These are phyloP conservation scores for Phytophthora macrochlamydospora DNA, from an alignment of 352 stramenopile species.

Conservation along the genomic window DNA sequence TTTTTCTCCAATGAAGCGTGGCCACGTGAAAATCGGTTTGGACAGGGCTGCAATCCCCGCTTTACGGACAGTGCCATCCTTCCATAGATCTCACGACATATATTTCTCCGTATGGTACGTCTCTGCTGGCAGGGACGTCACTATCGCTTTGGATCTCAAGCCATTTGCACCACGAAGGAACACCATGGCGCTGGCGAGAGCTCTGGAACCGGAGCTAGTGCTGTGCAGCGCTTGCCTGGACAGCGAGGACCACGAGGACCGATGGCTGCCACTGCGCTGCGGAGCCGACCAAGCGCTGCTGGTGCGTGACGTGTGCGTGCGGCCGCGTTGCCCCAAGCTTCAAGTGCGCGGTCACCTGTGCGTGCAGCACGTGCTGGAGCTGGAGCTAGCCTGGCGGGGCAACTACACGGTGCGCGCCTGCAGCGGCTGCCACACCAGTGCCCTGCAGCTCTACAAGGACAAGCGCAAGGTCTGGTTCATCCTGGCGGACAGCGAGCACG, in stretches of 20 bases:
- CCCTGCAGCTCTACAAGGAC: conserved; percentile 50
- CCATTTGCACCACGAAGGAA: background rate
- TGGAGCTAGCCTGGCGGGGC: conserved; percentile 55
- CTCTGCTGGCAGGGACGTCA: background rate
- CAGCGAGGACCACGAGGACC: conserved; percentile 30
- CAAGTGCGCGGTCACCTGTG: conserved; percentile 66
- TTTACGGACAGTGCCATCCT: background rate
- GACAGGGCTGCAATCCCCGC: background rate
- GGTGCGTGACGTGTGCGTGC: conserved; percentile 65
- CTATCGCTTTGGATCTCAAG: background rate
- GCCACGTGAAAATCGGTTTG: conserved; percentile 1
- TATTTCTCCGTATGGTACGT: background rate
- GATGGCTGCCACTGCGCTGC: conserved; percentile 36
- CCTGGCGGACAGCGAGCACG: conserved; percentile 31
- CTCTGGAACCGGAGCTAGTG: conserved; percentile 61
- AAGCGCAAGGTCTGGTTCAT: conserved; percentile 71
- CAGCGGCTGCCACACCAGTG: conserved; percentile 51
- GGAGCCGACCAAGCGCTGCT: conserved; percentile 43
- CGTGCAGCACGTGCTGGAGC: conserved; percentile 47
- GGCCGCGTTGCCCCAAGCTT: conserved; percentile 48
- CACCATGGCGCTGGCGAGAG: conserved; percentile 19
- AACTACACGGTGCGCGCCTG: conserved; percentile 52
- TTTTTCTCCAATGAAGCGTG: background rate
- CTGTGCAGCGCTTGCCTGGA: conserved; percentile 59
- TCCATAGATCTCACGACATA: background rate